phyloP scores from a whole-genome alignment of 805 yeast species.

The Starmerella roubikii region DNA sequence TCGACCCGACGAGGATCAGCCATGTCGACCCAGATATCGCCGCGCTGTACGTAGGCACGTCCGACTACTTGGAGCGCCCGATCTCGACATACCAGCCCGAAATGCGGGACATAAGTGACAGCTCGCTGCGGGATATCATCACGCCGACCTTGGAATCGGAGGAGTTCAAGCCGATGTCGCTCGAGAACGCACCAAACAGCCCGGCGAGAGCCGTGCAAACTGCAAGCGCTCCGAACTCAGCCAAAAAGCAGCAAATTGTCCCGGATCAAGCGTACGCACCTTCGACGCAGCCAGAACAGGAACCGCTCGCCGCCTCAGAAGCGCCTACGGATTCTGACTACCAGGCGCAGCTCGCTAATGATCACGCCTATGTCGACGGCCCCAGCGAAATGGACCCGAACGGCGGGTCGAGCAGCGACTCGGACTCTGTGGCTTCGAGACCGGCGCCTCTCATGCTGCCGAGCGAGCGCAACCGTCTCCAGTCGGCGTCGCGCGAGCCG shows the following conservation, averaged over 20 bases:
- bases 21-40: constrained; percentile 24
- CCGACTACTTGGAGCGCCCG: constrained; percentile 22
- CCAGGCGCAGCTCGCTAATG: neutral
- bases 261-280: neutral
- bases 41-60: constrained; percentile 24
- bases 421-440: neutral
- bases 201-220: constrained; percentile 10
- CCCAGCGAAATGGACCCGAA: constrained; percentile 1
- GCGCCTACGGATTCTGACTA: neutral
- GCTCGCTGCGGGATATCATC: constrained; percentile 19
- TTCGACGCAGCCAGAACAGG: too few relatives aligned
- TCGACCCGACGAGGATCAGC: constrained; percentile 1
- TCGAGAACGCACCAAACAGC: neutral
- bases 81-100: constrained; percentile 20
- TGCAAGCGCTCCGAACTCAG: constrained; percentile 10
- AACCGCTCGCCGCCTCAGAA: neutral
- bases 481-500: neutral
- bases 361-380: constrained; percentile 4
- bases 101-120: constrained; percentile 17
- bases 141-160: constrained; percentile 16
- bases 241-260: neutral
- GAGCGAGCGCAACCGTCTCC: constrained; percentile 12
- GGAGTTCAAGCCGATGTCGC: constrained; percentile 6
- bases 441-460: constrained; percentile 12
- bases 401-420: neutral